Evolutionary conservation across 108 stramenopile genomes (phyloP), one percentile per base, ranked within the genome.

Genomic region (Nannochloropsis granulata): DNA sequence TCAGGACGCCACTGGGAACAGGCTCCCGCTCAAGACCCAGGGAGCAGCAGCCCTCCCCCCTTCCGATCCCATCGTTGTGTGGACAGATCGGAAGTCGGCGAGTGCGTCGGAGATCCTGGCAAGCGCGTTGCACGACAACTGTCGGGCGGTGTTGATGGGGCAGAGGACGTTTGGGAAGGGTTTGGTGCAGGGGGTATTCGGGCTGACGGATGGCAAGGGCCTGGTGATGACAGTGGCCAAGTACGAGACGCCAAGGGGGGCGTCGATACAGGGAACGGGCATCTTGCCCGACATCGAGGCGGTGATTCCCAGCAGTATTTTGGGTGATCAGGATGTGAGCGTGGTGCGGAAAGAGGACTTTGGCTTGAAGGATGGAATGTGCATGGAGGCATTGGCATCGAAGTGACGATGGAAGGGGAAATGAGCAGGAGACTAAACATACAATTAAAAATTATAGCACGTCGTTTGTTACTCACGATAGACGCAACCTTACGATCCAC

Each of bases 141-240:
- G 97, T 83, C 88, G 94, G 9, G 95, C 96, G n/a, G 92, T 95
- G 44, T 92, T 95, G 13, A 95, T 95, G 93, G 96, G 97, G 12
- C 89, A 93, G 26, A 90, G 90, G 16, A 90, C 91, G 26, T 98
- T 96, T 90, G 97, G 97, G 12, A 98, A 98, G 84, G 97, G 97
- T 42, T 84, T 96, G 23, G 95, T 98, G 23, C 97, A 98, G 89
- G 96, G 94, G 12, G 96, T 97, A 56, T 96, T 96, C 85, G 96
- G 96, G 14, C 83, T 98, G 84, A 93, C 92, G 71, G 94, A 96
- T 88, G 96, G 96, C 8, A 84, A 89, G 81, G 96, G 96, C 16
- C 87, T 97, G 43, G 94, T 96, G 11, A 86, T 98, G 43, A 98
- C 97, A 8, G 96, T 96, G 12, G 97, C 96, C 23, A 91, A 92